Evolutionary conservation across 2,329 filamentous ascomycete species (phyloP).

Genomic region (Sporothrix variecibatus): DNA sequence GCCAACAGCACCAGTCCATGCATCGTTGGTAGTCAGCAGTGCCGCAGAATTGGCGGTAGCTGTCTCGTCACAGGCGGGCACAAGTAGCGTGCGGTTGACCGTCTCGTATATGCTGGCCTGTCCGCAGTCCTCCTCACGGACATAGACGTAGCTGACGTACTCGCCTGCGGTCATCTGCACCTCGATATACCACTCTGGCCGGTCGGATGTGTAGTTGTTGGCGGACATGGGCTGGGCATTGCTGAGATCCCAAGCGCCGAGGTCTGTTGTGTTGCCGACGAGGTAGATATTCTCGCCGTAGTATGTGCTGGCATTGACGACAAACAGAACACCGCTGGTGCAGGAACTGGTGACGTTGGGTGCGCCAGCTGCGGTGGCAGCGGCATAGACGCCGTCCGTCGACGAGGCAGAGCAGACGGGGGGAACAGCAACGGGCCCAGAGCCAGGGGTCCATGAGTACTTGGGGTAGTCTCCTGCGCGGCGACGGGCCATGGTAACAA

Average conservation of each 20-base stretch:
- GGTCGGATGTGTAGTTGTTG: slow-evolving; percentile 57
- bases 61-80: neutral
- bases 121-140: slow-evolving; percentile 51
- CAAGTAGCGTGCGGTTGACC: slow-evolving; percentile 11
- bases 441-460: neutral
- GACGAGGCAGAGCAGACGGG: neutral
- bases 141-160: slow-evolving; percentile 67
- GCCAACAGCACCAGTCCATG: neutral
- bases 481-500: slow-evolving; percentile 10
- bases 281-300: slow-evolving; percentile 68
- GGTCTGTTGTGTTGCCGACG: slow-evolving; percentile 57
- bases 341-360: slow-evolving; percentile 12
- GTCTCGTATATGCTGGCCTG: slow-evolving; percentile 11
- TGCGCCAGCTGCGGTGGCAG: neutral
- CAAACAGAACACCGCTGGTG: slow-evolving; percentile 56
- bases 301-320: slow-evolving; percentile 56
- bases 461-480: neutral
- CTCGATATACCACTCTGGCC: slow-evolving; percentile 63
- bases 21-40: neutral
- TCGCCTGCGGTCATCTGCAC: slow-evolving; percentile 58
- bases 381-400: neutral
- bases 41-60: neutral
- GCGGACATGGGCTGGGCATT: slow-evolving; percentile 60
- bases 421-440: neutral
- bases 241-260: slow-evolving; percentile 63